A percentile compares a stretch with the other conserved stretches of the same genome.
Evolutionary conservation across 2,329 filamentous ascomycete species (phyloP).

Genomic region (Sporothrix dimorphospora): DNA sequence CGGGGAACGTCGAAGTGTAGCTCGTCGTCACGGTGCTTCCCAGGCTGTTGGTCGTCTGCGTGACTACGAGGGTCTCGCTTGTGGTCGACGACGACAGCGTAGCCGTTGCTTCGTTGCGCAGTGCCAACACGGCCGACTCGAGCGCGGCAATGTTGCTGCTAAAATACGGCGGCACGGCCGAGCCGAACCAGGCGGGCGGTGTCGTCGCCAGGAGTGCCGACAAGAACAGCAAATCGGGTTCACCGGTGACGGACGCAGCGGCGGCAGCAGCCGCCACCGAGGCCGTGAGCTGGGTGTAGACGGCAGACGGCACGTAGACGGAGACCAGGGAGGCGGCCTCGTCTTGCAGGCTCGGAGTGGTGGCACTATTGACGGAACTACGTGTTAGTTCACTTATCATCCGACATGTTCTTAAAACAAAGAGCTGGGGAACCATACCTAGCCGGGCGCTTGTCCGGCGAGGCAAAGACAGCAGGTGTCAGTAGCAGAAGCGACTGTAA

Average conservation of each 20-base stretch:
- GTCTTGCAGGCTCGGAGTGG: slow-evolving; percentile 34
- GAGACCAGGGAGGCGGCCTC: slow-evolving; percentile 38
- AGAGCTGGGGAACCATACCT: neutral
- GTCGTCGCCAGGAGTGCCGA: slow-evolving; percentile 37
- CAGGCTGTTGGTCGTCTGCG: slow-evolving; percentile 36
- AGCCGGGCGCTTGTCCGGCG: neutral
- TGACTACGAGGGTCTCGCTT: slow-evolving; percentile 33
- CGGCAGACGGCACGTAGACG: slow-evolving; percentile 39
- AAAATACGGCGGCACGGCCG: slow-evolving; percentile 30
- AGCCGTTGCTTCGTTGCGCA: slow-evolving; percentile 32
- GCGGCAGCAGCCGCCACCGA: slow-evolving; percentile 34
- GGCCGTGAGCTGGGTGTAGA: slow-evolving; percentile 36
- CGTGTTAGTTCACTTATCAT: neutral
- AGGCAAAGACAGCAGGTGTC: neutral
- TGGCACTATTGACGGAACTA: neutral
- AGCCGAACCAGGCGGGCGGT: slow-evolving; percentile 34
- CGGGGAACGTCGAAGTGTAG: slow-evolving; percentile 33
- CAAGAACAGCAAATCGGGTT: slow-evolving; percentile 38
- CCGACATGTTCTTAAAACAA: neutral
- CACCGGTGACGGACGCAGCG: slow-evolving; percentile 36
- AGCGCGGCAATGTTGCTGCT: slow-evolving; percentile 29
- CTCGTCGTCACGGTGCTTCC: slow-evolving; percentile 37
- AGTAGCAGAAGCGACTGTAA: neutral
- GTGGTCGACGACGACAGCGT: slow-evolving; percentile 23
- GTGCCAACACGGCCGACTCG: slow-evolving; percentile 34